phyloP scores from a whole-genome alignment of 1,139 yeast genomes.

The Pneumocystis sp. region DNA sequence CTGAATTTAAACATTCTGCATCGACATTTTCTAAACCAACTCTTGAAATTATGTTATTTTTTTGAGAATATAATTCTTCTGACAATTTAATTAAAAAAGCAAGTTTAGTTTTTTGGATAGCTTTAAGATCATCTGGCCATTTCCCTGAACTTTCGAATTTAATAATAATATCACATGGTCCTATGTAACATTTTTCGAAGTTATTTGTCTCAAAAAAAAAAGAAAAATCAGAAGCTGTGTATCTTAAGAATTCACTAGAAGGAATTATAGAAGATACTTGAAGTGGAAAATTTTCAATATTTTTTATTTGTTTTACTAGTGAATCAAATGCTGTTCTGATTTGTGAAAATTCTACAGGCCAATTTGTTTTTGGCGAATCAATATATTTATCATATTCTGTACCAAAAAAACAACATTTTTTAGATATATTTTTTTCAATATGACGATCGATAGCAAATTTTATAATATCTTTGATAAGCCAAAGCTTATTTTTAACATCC shows the following conservation, averaged over 20 bases:
- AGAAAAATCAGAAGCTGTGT: conserved; percentile 31
- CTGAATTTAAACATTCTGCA: conserved; percentile 6
- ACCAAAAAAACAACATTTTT: conserved; percentile 14
- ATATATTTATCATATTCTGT: conserved; percentile 4
- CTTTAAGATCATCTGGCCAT: conserved; percentile 88
- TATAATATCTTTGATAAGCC: conserved; percentile 52
- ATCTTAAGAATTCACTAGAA: conserved; percentile 51
- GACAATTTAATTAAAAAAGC: conserved; percentile 70
- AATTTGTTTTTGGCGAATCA: conserved; percentile 14
- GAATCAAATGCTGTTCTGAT: conserved; percentile 6
- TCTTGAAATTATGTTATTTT: conserved; percentile 5
- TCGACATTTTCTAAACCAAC: conserved; percentile 10
- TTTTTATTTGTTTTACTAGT: conserved; percentile 16
- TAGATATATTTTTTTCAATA: conserved; percentile 28
- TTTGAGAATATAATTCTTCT: conserved; percentile 32
- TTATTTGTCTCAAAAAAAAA: background rate
- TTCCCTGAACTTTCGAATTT: conserved; percentile 81
- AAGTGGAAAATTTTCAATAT: conserved; percentile 49
- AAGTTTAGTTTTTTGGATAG: conserved; percentile 76
- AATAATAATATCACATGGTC: conserved; percentile 41
- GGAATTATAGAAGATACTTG: conserved; percentile 58
- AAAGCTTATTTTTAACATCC: conserved; percentile 33
- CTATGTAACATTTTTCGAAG: background rate
- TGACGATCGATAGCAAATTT: conserved; percentile 51
- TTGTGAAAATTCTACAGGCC: conserved; percentile 11